Conservation (phyloP, 257 asterid genomes). For the Voacanga thouarsii region DNA sequence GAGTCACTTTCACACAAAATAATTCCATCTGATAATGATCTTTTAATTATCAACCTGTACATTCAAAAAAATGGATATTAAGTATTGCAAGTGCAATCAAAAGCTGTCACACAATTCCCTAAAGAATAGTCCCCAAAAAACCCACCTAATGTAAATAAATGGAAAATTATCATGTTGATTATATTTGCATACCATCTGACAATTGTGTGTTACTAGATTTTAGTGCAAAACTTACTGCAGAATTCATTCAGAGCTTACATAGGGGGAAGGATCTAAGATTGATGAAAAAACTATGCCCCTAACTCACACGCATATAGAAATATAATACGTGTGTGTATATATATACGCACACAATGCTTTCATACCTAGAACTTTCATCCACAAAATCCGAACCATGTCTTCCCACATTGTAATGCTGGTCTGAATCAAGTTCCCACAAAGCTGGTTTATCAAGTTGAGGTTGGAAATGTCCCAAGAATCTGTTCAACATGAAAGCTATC, state of each 20-base stretch:
- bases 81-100: not conserved
- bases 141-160: not conserved
- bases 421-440: slow-evolving; percentile 89
- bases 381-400: slow-evolving; percentile 53
- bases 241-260: not conserved
- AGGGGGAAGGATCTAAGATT: not conserved
- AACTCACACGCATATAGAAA: not conserved
- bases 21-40: slow-evolving; percentile 88
- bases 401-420: slow-evolving; percentile 66
- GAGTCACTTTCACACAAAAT: slow-evolving; percentile 54
- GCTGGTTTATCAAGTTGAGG: slow-evolving; percentile 85
- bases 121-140: not conserved
- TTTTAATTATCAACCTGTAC: slow-evolving; percentile 64
- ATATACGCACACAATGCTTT: not conserved
- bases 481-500: slow-evolving; percentile 29
- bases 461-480: slow-evolving; percentile 94
- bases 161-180: not conserved
- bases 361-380: slow-evolving; percentile 56
- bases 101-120: not conserved
- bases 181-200: not conserved
- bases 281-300: not conserved
- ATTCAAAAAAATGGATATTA: slow-evolving; percentile 17
- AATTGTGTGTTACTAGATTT: not conserved
- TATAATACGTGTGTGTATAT: not conserved
- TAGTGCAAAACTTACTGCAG: not conserved